Base-by-base conservation (phyloP, 2,329 filamentous ascomycete genomes). In the Cercospora berteroae region DNA sequence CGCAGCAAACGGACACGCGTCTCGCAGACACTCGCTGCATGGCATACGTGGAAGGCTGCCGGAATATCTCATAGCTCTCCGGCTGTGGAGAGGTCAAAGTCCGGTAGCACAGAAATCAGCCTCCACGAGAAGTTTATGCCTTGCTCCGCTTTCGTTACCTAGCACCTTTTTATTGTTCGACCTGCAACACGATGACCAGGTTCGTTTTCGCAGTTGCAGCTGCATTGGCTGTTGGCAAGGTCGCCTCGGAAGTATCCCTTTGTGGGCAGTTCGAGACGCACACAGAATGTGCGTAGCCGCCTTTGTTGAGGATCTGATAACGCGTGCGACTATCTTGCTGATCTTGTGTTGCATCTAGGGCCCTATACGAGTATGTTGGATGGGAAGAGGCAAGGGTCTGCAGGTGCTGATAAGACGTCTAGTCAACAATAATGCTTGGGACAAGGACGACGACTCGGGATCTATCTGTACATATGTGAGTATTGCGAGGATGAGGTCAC, bases 341-440 rank as follows among this genome's bases (percentile, higher is more conserved):
- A 57, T 55, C 50, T 58, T 36, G 55, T 36, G 27, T 20, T 67
- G 61, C 60, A 9, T 56, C n/a, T 39, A 63, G 61, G 61, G 61
- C 61, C 61, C 25, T 63, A 63, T 25, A 63, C 50, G 27, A 55
- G 61, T 63, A 33, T 25, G 61, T 25, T 13, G 18, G 16, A 57
- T 42, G 29, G 23, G 23, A n/a, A 55, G 12, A 8, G 48, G 29
- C 55, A 57, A 33, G 25, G 55, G 55, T 58, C 27, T 58, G 55
- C 63, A 33, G 27, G 31, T n/a, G 56, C 20, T 50, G 31, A 31
- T 20, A 33, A 31, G 55, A 23, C n/a, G 8, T 31, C n/a, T 36
- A 69, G 68, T 67, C 31, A 70, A 70, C 56, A 70, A 70, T 33
- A 70, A 70, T 60, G 68, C 68, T 25, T 70, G 68, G 68, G 65